phyloP scores from a whole-genome alignment of 768 basidiomycete genomes.

The Peribolospora baueri region DNA sequence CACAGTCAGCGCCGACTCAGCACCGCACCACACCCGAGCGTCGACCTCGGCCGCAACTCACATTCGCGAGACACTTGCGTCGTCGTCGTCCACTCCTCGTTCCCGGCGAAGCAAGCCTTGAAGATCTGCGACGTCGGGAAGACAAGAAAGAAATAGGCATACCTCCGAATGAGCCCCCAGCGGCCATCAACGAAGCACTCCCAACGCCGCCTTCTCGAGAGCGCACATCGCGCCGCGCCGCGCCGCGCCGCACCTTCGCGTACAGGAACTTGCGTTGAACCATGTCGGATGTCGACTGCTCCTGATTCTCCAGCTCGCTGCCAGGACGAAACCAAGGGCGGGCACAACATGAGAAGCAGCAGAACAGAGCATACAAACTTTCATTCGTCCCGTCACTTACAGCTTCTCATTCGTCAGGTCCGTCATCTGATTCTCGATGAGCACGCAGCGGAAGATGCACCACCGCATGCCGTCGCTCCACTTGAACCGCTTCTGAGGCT shows the following conservation, averaged over 20 bases:
- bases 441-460: conserved; percentile 54
- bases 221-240: no score
- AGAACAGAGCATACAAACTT: neutral
- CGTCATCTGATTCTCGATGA: conserved; percentile 61
- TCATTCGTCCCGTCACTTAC: conserved; percentile 9
- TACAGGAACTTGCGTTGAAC: conserved; percentile 55
- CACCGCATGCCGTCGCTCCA: conserved; percentile 59
- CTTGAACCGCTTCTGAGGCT: conserved; percentile 47
- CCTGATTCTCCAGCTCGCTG: conserved; percentile 32
- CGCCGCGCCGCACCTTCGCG: conserved; percentile 32
- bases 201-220: no score
- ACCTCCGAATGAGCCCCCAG: no score
- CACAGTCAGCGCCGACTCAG: no score
- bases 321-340: neutral
- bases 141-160: neutral
- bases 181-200: neutral
- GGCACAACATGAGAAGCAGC: neutral
- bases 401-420: conserved; percentile 24
- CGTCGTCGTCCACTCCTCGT: neutral
- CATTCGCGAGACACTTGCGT: conserved; percentile 12
- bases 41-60: neutral
- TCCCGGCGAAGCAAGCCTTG: conserved; percentile 2
- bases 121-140: conserved; percentile 1
- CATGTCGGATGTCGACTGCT: conserved; percentile 33
- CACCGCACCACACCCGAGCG: no score